Evolutionary conservation across 371 early-diverging fungal genomes (phyloP), one percentile per base, ranked within the genome.

Genomic region (Mortierella sp.): DNA sequence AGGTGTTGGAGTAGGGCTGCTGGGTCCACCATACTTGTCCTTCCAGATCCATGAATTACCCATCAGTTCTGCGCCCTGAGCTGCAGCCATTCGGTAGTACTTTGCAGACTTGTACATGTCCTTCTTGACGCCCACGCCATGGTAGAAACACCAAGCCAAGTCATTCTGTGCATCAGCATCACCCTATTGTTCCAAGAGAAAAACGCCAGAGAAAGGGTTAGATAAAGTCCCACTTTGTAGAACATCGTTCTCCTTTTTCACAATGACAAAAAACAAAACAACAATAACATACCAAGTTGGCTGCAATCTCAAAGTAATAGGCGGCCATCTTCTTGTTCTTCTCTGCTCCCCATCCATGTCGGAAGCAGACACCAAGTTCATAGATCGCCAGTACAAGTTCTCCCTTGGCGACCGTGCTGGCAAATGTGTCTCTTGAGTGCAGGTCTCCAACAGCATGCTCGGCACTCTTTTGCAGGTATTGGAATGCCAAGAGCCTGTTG

Each of bases 11-110:
- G 34, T 34, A 10, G 34, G 7, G 40, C 65, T 71, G 17, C 56
- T 59, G 12, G 71, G 71, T 12, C 76, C 71, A 39, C 88, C 85
- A 60, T 93, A 93, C 64, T 97, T 96, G 39, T 91, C 85, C 74
- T 96, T 97, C 82, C 89, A 94, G 34, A 97, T 95, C 97, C 97
- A 97, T 27, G 94, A 93, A 67, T 95, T 95, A 24, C 92, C 92
- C 47, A 96, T 90, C 19, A 90, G 81, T 39, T 89, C 88, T 17
- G 84, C 76, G 3, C 96, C 97, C 70, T 93, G 92, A 27, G 81
- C 85, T 54, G 92, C 88, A 1, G 97, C 97, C 55, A 90, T 65
- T n/a, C 96, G 85, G 64, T 91, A 96, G 78, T 93, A 96, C 66
- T 91, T 88, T 6, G 96, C 96, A 1, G 97, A 94, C 51, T 81